Evolutionary conservation across 2,329 filamentous ascomycete species (phyloP).

Genomic region (Seiridium unicorne): DNA sequence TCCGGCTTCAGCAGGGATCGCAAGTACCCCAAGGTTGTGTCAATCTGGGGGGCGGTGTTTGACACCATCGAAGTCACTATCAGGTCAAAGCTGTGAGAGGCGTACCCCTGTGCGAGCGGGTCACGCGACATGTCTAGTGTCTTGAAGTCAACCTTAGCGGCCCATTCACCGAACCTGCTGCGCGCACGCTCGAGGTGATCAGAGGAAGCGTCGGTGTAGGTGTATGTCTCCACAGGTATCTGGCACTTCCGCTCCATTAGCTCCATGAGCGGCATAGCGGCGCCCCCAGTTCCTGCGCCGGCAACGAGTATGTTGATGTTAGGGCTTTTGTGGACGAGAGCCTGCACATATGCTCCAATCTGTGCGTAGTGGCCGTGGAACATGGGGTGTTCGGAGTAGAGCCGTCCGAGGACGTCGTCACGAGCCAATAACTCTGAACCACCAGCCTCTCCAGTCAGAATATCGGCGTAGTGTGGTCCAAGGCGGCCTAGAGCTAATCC

Average conservation of each 20-base stretch:
- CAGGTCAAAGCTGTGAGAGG: constrained; percentile 10
- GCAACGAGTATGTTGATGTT: constrained; percentile 14
- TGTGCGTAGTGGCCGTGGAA: constrained; percentile 2
- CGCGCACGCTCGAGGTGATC: constrained; percentile 8
- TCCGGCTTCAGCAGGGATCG: constrained; percentile 20
- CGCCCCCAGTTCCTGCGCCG: constrained; percentile 21
- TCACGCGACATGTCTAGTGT: constrained; percentile 13
- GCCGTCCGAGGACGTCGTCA: constrained; percentile 3
- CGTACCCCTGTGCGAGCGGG: constrained; percentile 10
- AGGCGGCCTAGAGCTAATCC: constrained; percentile 3
- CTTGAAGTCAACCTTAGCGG: constrained; percentile 5
- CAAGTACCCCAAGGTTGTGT: constrained; percentile 15
- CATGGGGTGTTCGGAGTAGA: constrained; percentile 4
- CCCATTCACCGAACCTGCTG: background rate
- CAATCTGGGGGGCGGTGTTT: constrained; percentile 17
- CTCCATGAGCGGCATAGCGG: constrained; percentile 11
- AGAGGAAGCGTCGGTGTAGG: background rate
- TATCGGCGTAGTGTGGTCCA: constrained; percentile 6
- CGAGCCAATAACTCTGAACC: constrained; percentile 1
- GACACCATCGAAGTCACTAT: constrained; percentile 13
- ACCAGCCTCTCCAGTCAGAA: background rate
- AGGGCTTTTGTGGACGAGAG: constrained; percentile 1
- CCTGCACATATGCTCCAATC: background rate
- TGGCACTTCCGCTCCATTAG: constrained; percentile 9
- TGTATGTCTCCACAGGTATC: constrained; percentile 5